Base-by-base conservation (phyloP, 768 basidiomycete genomes). In the Trametopsis cervina region DNA sequence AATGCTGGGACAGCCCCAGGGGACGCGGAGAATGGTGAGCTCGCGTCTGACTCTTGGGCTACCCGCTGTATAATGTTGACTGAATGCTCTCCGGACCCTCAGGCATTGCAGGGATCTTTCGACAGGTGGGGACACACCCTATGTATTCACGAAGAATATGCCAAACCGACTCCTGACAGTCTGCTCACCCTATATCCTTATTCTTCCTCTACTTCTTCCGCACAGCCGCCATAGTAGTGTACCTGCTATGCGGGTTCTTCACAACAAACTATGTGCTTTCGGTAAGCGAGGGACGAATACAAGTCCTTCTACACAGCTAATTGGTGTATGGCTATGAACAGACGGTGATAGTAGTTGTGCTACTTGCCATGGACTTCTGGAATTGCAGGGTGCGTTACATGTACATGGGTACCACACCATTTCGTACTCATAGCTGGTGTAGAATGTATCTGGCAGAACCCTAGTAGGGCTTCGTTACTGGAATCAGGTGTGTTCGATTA, bases 341-440 rank as follows among this genome's bases (percentile, higher is more conserved):
- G 81, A 95, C 93, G 21, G 94, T 99, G 3, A 66, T 80, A 7
- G 95, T 98, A 0, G 96, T 98, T 18, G 83, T 97, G 1, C 72
- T 99, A 13, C 78, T 99, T 21, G 88, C 94, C 0, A 86, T 95
- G 80, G 96, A 99, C 68, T 99, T 99, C 65, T 99, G 95, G 96
- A 97, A 95, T 58, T 92, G 90, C 56, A 73, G 93, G 63, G 90
- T 92, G 60, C 51, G 79, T 65, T n/a, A 24, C 17, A 38, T 26
- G 26, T 17, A 23, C 21, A 17, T 37, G 24, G 25, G 21, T 27
- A 4, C 21, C 17, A 38, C 4, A 21, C 18, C n/a, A 38, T 12
- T 24, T 26, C 29, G 7, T 15, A 33, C 29, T 15, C 7, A 33
- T 15, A 15, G 9, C 9, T 7, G 15, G 15, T 33, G 41, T 57